Percentiles rank a stretch among this genome's conserved stretches.
phyloP scores from a whole-genome alignment of 23 red algal species.

The Gracilariopsis chorda region DNA sequence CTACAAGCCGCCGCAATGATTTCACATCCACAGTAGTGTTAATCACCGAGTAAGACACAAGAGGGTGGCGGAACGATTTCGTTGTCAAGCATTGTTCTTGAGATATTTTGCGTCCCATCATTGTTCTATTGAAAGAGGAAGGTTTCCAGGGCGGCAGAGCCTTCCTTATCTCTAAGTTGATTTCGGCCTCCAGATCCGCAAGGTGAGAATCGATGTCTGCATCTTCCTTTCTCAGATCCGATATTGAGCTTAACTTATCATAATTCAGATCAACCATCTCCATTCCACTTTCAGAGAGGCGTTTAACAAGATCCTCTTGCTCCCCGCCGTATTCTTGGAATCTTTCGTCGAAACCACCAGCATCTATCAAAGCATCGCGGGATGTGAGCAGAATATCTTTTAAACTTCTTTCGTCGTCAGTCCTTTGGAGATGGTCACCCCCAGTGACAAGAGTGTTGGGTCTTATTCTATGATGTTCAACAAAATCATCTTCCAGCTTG shows the following conservation, averaged over 20 bases:
- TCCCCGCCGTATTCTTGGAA: constrained; percentile 51
- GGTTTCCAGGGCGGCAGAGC: constrained; percentile 1
- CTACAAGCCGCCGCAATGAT: not conserved
- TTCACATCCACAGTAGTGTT: not conserved
- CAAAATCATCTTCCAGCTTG: constrained; percentile 42
- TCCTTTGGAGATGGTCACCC: constrained; percentile 12
- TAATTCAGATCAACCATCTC: constrained; percentile 46
- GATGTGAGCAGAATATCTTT: constrained; percentile 45
- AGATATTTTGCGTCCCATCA: not conserved
- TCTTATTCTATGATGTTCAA: constrained; percentile 36
- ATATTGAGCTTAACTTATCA: not conserved
- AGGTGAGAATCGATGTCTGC: not conserved
- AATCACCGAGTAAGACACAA: not conserved
- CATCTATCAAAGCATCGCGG: constrained; percentile 24
- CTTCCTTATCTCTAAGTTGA: constrained; percentile 18
- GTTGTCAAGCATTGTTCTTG: not conserved
- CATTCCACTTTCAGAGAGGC: constrained; percentile 32
- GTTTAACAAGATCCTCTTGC: constrained; percentile 58
- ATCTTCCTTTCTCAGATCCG: not conserved
- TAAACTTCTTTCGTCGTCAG: constrained; percentile 42
- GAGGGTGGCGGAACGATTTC: constrained; percentile 2
- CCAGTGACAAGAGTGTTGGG: constrained; percentile 47
- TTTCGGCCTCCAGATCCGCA: not conserved
- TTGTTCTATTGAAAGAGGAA: not conserved
- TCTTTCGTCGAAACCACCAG: constrained; percentile 80